These are phyloP conservation scores for Taphrina wiesneri DNA, from an alignment of 1,139 yeast species.

Conservation along the genomic window DNA sequence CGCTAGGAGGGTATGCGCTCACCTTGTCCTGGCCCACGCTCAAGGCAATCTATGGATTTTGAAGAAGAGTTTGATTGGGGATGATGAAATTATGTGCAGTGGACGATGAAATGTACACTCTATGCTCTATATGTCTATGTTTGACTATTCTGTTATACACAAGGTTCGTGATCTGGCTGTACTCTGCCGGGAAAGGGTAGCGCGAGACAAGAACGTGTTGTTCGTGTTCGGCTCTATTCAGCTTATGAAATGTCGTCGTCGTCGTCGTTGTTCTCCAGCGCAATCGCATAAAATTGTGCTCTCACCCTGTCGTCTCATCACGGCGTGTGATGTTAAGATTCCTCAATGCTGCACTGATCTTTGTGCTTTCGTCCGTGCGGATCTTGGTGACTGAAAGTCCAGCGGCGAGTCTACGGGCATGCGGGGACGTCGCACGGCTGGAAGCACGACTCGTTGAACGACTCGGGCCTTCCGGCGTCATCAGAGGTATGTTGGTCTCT, in stretches of 20 bases:
- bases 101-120: neutral
- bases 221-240: neutral
- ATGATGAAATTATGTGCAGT: neutral
- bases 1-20: slow-evolving; percentile 13
- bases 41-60: slow-evolving; percentile 8
- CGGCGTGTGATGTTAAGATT: neutral
- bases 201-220: too few relatives aligned
- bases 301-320: too few relatives aligned
- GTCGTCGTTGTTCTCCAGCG: neutral
- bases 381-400: neutral
- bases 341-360: neutral
- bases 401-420: neutral
- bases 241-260: neutral
- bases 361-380: neutral
- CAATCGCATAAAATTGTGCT: neutral
- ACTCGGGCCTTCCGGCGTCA: slow-evolving; percentile 14
- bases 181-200: too few relatives aligned
- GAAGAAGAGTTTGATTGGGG: neutral
- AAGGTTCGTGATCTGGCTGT: too few relatives aligned
- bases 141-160: neutral
- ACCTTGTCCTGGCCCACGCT: neutral
- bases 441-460: slow-evolving; percentile 2
- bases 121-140: neutral
- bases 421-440: slow-evolving; percentile 8
- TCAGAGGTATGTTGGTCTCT: slow-evolving; percentile 8